Conservation (phyloP, 768 basidiomycete species). For the Lenzites betulinus region DNA sequence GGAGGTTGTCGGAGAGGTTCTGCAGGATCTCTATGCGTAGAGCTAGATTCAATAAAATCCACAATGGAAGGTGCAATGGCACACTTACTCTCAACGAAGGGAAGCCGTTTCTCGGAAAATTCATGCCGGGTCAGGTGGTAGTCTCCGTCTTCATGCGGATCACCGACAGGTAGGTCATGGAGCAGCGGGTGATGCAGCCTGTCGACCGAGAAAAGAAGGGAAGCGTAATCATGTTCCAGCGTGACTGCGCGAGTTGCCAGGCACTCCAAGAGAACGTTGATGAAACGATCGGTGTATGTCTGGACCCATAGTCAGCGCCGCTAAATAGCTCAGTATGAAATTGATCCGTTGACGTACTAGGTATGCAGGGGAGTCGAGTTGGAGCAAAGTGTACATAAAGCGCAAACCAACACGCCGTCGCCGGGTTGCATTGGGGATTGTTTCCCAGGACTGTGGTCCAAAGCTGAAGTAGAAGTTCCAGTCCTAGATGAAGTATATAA, state of each 20-base stretch:
- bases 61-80: neutral
- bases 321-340: neutral
- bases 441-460: conserved; percentile 55
- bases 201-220: conserved; percentile 60
- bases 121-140: conserved; percentile 27
- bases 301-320: conserved; percentile 27
- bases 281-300: conserved; percentile 50
- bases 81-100: conserved; percentile 42
- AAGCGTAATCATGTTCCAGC: conserved; percentile 60
- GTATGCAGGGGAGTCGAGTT: conserved; percentile 63
- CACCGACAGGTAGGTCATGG: conserved; percentile 34
- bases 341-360: conserved; percentile 40
- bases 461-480: conserved; percentile 62
- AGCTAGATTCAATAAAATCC: neutral
- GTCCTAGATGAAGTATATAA: conserved; percentile 41
- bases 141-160: conserved; percentile 11
- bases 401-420: conserved; percentile 62
- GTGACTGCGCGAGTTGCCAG: conserved; percentile 49
- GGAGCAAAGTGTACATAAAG: conserved; percentile 58
- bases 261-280: conserved; percentile 55
- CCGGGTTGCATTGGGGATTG: conserved; percentile 52
- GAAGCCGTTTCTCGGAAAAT: conserved; percentile 37
- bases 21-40: conserved; percentile 44
- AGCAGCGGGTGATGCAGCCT: conserved; percentile 55
- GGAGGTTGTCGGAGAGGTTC: conserved; percentile 44